Conservation (phyloP, 2,329 filamentous ascomycete species). For the Trichoderma pleuroti region DNA sequence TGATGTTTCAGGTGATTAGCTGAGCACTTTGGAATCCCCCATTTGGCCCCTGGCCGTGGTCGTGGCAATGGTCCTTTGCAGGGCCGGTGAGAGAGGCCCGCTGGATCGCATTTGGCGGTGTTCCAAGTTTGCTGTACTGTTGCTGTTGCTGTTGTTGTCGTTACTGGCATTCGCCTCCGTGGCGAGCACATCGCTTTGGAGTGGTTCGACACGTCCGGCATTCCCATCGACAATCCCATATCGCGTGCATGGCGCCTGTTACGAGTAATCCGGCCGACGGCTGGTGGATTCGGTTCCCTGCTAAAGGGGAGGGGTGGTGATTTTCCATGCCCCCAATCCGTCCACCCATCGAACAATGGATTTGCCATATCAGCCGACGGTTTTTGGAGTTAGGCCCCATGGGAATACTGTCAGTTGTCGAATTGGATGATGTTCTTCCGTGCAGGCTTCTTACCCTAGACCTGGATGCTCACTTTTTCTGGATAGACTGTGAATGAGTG, state of each 20-base stretch:
- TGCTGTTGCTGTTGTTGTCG: not conserved
- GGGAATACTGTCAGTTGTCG: not conserved
- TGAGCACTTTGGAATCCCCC: not conserved
- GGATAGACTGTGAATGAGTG: not conserved
- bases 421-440: not conserved
- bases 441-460: not conserved
- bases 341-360: not conserved
- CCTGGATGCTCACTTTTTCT: not conserved
- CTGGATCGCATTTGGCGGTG: not conserved
- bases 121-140: not conserved
- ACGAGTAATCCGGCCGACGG: not conserved
- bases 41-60: not conserved
- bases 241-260: not conserved
- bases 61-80: not conserved
- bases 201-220: not conserved
- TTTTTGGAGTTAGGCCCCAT: not conserved
- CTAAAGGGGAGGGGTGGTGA: not conserved
- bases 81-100: not conserved
- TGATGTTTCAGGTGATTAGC: constrained; percentile 9
- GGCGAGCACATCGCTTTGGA: not conserved
- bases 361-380: constrained; percentile 8
- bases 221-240: not conserved
- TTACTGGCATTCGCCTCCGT: not conserved
- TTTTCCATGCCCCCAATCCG: not conserved
- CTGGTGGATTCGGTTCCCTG: not conserved